Evolutionary conservation across 768 basidiomycete species (phyloP).

Genomic region (Symmetrospora coprosmae): DNA sequence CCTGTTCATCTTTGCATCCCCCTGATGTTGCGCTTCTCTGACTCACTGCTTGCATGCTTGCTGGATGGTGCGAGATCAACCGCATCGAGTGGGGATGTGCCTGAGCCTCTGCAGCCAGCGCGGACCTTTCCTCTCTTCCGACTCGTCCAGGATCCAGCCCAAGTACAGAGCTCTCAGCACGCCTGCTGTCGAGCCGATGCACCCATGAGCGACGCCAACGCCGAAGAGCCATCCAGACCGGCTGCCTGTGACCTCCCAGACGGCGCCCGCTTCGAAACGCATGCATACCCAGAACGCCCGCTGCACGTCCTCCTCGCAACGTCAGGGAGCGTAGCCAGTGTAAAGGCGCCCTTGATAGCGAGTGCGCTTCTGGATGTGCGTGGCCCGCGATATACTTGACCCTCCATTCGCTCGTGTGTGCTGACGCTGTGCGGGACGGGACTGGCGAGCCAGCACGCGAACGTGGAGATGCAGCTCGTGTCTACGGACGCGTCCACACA

Average conservation of each 20-base stretch:
- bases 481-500: slow-evolving; percentile 61
- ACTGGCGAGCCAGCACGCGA: slow-evolving; percentile 46
- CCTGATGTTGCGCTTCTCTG: too few species aligned
- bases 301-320: slow-evolving; percentile 63
- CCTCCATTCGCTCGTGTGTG: not conserved
- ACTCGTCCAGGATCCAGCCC: too few species aligned
- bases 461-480: slow-evolving; percentile 68
- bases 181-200: too few species aligned
- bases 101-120: too few species aligned
- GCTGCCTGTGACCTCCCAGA: slow-evolving; percentile 18
- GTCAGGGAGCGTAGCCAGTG: slow-evolving; percentile 87
- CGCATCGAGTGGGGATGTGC: too few species aligned
- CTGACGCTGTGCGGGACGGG: not conserved
- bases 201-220: not conserved
- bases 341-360: slow-evolving; percentile 84
- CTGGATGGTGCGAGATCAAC: too few species aligned
- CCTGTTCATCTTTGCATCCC: too few species aligned
- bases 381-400: slow-evolving; percentile 21
- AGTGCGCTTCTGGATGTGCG: slow-evolving; percentile 54
- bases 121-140: too few species aligned
- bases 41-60: too few species aligned
- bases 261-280: not conserved
- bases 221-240: slow-evolving; percentile 3
- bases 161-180: too few species aligned
- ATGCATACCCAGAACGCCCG: slow-evolving; percentile 26